These are phyloP conservation scores for Paramecium pentaurelia DNA, from an alignment of 73 alveolate genomes.

Conservation along the genomic window DNA sequence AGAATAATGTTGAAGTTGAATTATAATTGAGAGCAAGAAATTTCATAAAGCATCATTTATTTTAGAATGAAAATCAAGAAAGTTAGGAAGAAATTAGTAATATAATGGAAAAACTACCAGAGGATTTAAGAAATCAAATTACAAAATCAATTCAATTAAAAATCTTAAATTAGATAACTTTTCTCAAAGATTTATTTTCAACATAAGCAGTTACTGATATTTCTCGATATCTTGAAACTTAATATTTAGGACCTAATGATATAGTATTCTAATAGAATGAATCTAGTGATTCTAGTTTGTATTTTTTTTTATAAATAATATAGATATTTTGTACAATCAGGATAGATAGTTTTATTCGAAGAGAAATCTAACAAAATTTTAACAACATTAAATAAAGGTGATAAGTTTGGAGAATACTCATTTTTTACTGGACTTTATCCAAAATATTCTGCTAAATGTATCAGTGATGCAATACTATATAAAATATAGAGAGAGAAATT, in stretches of 20 bases:
- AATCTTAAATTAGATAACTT: neutral
- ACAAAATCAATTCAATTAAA: neutral
- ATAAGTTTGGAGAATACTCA: neutral
- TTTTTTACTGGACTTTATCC: conserved; percentile 29
- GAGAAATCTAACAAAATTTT: neutral
- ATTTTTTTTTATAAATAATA: neutral
- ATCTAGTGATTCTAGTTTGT: neutral
- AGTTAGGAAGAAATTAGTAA: neutral
- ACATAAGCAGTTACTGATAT: neutral
- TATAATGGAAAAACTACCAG: neutral
- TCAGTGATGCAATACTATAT: neutral
- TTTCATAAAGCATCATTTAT: neutral
- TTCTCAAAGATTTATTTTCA: neutral
- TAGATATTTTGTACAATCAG: neutral
- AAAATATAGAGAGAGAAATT: neutral
- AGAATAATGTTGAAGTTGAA: neutral
- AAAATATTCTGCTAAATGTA: neutral
- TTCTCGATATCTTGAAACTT: neutral
- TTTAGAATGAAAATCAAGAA: neutral
- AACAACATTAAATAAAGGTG: neutral
- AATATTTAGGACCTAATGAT: neutral
- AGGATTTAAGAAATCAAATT: neutral
- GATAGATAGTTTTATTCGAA: neutral
- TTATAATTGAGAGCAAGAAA: conserved; percentile 7
- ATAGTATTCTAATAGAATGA: neutral